phyloP scores from a whole-genome alignment of 805 yeast genomes.

The Kuraishia molischiana region DNA sequence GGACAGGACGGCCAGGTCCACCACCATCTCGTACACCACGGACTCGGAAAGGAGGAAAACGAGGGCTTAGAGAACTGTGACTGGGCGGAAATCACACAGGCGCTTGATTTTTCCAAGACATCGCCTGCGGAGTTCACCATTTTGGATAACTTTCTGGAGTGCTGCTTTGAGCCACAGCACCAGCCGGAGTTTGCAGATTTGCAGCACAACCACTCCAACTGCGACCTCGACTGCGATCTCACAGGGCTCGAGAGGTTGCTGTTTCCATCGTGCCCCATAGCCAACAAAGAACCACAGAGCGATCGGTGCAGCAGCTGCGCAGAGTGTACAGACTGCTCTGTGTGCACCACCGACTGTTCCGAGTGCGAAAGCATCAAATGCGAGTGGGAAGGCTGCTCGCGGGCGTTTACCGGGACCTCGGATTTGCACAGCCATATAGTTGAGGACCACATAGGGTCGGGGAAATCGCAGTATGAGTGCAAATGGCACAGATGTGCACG shows the following conservation, averaged over 20 bases:
- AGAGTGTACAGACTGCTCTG: not conserved
- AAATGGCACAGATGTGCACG: conserved; percentile 75
- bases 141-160: not conserved
- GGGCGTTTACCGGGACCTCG: conserved; percentile 38
- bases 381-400: not conserved
- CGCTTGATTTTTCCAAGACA: not conserved
- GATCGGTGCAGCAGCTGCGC: too few relatives aligned
- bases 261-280: not conserved
- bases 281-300: not conserved
- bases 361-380: too few relatives aligned
- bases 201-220: not conserved
- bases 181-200: not conserved
- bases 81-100: not conserved
- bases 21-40: conserved; percentile 1
- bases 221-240: not conserved
- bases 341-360: too few relatives aligned
- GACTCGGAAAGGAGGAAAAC: not conserved
- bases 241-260: not conserved
- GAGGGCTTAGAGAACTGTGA: not conserved
- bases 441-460: conserved; percentile 59
- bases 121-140: too few relatives aligned
- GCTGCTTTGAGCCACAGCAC: not conserved
- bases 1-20: not conserved
- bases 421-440: conserved; percentile 67
- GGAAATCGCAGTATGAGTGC: conserved; percentile 63